Evolutionary conservation across 805 yeast species (phyloP), one percentile per base, ranked within the genome.

Genomic region (Candida sanyiensis): DNA sequence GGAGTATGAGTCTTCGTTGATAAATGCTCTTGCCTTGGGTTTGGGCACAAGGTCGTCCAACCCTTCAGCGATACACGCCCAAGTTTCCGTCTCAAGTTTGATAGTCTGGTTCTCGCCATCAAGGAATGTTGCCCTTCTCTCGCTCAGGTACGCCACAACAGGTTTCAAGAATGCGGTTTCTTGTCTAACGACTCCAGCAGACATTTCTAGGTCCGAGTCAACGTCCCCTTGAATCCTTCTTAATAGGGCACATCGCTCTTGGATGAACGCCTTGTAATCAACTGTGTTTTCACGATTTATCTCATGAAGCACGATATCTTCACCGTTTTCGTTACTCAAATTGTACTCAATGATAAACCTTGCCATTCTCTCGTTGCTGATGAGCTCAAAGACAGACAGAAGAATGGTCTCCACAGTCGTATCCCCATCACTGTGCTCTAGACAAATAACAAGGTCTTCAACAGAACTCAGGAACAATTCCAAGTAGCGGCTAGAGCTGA

Each of bases 361-460:
- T 6, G 79, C 67, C 20, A 83, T 57, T 40, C 75, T 66, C 7
- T 59, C 54, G 21, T 70, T 64, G 5, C 67, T 69, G 36, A 81
- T 67, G 49, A 69, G 70, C 7, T 61, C 44, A 44, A 77, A 78
- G 2, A 83, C 57, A 16, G 74, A 70, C 16, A 69, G 64, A 21
- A 83, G 55, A 0, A 76, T 53, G 5, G 67, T 62, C 5, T 80
- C 65, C 1, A 81, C 63, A 5, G 68, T 60, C 10, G 70, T 66
- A 51, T 84, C 95, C 0, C 80, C 83, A 40, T 80, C 86, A 17
- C 77, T 76, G 55, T 81, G 81, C 25, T 75, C 67, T 13, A 84
- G 61, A 1, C 90, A 77, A 17, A 75, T 75, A 4, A 76, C 61
- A 42, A 88, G 61, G 53, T 85, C 90, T 38, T 77, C 83, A 18